Percentiles rank a stretch among this genome's conserved stretches.
Evolutionary conservation across 2,329 filamentous ascomycete species (phyloP).

Genomic region (Teratosphaeria epicoccoides): DNA sequence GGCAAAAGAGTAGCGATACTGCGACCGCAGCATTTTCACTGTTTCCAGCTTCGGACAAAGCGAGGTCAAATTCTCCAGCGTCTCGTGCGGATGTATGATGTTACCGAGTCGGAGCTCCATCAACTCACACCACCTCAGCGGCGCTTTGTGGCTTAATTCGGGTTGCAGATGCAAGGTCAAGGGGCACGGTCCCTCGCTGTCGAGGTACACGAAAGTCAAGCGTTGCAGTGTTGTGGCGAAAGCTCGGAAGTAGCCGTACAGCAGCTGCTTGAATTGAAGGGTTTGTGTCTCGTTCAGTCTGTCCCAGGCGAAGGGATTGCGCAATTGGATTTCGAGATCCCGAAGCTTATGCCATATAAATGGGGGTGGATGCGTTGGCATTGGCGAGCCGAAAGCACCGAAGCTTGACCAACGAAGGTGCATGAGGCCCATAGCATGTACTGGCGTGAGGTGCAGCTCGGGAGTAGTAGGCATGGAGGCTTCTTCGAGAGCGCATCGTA

Average conservation of each 20-base stretch:
- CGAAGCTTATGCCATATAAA: constrained; percentile 18
- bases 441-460: constrained; percentile 14
- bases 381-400: constrained; percentile 13
- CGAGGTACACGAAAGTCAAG: constrained; percentile 24
- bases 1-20: constrained; percentile 1
- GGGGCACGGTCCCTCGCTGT: constrained; percentile 21
- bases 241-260: constrained; percentile 23
- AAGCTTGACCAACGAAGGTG: constrained; percentile 24
- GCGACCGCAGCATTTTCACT: constrained; percentile 8
- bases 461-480: constrained; percentile 11
- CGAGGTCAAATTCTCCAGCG: constrained; percentile 4
- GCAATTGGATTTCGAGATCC: constrained; percentile 19
- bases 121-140: constrained; percentile 14
- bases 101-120: constrained; percentile 18
- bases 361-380: neutral
- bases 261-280: constrained; percentile 19
- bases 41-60: constrained; percentile 4
- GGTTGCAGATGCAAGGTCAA: constrained; percentile 15
- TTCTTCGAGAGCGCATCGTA: constrained; percentile 21
- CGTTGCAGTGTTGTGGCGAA: constrained; percentile 18
- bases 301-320: constrained; percentile 12
- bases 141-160: constrained; percentile 7
- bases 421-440: constrained; percentile 24
- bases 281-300: constrained; percentile 14
- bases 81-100: constrained; percentile 8